Conservation (phyloP, 331 rosid species). For the Phaseolus coccineus region DNA sequence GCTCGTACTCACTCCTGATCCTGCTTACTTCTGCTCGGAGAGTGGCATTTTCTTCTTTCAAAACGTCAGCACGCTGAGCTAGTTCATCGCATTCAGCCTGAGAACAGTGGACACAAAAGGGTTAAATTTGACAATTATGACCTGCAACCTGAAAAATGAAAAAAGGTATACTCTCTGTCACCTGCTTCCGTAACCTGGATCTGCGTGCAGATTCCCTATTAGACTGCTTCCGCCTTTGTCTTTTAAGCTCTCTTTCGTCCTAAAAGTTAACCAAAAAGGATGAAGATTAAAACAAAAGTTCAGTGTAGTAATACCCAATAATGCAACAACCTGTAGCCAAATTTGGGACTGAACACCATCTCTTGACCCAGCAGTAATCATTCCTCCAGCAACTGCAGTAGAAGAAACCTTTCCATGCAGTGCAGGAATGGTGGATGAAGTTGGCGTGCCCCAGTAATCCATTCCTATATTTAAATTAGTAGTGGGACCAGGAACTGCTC, state of each 20-base stretch:
- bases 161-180: conserved; percentile 26
- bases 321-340: conserved; percentile 76
- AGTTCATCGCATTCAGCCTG: conserved; percentile 94
- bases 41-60: conserved; percentile 85
- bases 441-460: conserved; percentile 94
- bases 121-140: conserved; percentile 27
- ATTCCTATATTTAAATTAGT: conserved; percentile 96
- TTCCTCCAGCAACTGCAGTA: conserved; percentile 82
- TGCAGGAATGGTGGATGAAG: conserved; percentile 73
- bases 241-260: conserved; percentile 96
- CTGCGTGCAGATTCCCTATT: conserved; percentile 98
- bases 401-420: conserved; percentile 76
- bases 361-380: conserved; percentile 79
- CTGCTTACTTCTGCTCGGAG: conserved; percentile 83
- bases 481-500: conserved; percentile 81
- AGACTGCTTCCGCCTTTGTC: conserved; percentile 95
- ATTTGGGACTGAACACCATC: conserved; percentile 85
- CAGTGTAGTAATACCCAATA: neutral
- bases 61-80: conserved; percentile 83
- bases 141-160: conserved; percentile 21
- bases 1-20: conserved; percentile 86
- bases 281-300: conserved; percentile 26
- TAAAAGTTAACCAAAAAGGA: conserved; percentile 44
- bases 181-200: conserved; percentile 98
- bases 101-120: conserved; percentile 36